Percentiles rank a stretch among this genome's conserved stretches.
These are phyloP conservation scores for Elsinoe arachidis DNA, from an alignment of 2,329 filamentous ascomycete species.

Conservation along the genomic window DNA sequence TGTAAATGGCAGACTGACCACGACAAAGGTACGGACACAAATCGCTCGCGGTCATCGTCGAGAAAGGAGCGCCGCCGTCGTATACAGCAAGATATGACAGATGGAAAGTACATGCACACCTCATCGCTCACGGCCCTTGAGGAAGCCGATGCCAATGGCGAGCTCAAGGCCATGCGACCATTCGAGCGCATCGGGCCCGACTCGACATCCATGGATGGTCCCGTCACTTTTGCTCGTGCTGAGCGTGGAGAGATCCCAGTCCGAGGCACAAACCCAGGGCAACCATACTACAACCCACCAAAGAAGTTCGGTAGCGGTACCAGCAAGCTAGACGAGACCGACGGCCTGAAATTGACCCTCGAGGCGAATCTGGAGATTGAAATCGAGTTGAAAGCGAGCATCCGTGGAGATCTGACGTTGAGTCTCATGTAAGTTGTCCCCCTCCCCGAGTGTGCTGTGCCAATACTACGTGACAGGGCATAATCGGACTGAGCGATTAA, in stretches of 20 bases:
- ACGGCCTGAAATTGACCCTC: constrained; percentile 62
- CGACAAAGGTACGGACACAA: constrained; percentile 30
- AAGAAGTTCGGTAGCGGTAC: constrained; percentile 17
- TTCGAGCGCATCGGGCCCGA: constrained; percentile 50
- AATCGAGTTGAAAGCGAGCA: constrained; percentile 76
- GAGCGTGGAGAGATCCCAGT: constrained; percentile 48
- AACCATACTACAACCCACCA: constrained; percentile 34
- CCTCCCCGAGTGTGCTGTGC: constrained; percentile 12
- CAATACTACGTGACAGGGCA: constrained; percentile 11
- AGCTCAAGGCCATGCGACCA: constrained; percentile 40
- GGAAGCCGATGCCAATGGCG: constrained; percentile 43
- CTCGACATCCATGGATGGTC: constrained; percentile 48
- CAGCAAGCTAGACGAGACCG: constrained; percentile 42
- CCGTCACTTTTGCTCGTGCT: constrained; percentile 46
- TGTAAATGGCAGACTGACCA: neutral
- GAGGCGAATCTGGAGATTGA: constrained; percentile 76
- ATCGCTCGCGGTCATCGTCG: constrained; percentile 39
- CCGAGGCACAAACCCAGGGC: constrained; percentile 43
- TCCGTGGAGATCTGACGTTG: constrained; percentile 74
- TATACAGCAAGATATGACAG: constrained; percentile 36
- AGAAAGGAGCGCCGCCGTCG: constrained; percentile 40
- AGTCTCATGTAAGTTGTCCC: constrained; percentile 58
- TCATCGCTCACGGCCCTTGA: constrained; percentile 41
- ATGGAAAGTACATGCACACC: constrained; percentile 46
- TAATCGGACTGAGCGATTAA: neutral